phyloP scores from a whole-genome alignment of 495 filamentous ascomycete species.

The Hypoxylon cercidicola region DNA sequence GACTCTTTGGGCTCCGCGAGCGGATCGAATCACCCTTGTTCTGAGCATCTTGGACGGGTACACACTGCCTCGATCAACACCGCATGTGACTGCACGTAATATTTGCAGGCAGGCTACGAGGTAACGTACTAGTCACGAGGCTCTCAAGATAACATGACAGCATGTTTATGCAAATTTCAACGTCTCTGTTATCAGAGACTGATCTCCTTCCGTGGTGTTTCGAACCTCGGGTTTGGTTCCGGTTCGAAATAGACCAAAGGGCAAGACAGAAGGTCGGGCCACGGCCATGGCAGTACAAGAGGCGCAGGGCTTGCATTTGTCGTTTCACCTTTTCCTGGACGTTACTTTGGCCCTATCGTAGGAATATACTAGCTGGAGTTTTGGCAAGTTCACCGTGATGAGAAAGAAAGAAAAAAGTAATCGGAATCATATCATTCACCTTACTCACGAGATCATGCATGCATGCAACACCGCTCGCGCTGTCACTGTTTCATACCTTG shows the following conservation, averaged over 20 bases:
- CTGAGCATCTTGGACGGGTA: constrained; percentile 7
- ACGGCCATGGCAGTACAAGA: constrained; percentile 22
- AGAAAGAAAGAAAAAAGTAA: constrained; percentile 12
- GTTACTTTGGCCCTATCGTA: constrained; percentile 1
- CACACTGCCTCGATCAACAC: constrained; percentile 9
- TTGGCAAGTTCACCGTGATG: constrained; percentile 7
- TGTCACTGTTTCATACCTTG: constrained; percentile 9
- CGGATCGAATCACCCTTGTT: background rate
- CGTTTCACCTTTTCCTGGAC: constrained; percentile 11
- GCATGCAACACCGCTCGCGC: constrained; percentile 24
- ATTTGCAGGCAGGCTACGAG: constrained; percentile 7
- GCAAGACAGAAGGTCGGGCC: constrained; percentile 1
- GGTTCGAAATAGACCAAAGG: constrained; percentile 4
- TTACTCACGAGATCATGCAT: constrained; percentile 32
- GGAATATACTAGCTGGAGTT: background rate
- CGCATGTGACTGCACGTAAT: background rate
- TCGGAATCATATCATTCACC: background rate
- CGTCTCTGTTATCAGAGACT: background rate
- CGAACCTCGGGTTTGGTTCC: constrained; percentile 3
- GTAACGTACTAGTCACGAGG: constrained; percentile 11
- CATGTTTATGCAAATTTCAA: constrained; percentile 19
- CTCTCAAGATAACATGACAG: constrained; percentile 11
- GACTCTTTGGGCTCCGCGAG: constrained; percentile 2
- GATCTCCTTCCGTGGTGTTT: constrained; percentile 13
- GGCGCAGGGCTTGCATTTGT: constrained; percentile 18